Percentiles rank a stretch among this genome's conserved stretches.
Evolutionary conservation across 2,329 filamentous ascomycete species (phyloP).

Genomic region (Ciborinia camelliae): DNA sequence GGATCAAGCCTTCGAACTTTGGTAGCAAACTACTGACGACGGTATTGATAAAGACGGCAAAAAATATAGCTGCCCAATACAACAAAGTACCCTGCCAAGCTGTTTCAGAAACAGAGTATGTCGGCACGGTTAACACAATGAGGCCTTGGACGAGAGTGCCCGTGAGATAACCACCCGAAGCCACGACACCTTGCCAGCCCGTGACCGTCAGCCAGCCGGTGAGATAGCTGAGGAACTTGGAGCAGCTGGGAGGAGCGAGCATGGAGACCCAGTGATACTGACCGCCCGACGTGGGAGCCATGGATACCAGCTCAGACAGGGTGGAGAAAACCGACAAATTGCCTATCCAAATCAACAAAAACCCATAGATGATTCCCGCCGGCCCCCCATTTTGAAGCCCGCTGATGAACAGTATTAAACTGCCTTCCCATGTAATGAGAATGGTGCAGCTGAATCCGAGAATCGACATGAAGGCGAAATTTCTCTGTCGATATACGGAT

Average conservation of each 20-base stretch:
- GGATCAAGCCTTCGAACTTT: constrained; percentile 42
- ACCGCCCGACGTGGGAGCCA: constrained; percentile 53
- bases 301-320: constrained; percentile 6
- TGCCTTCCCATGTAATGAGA: constrained; percentile 43
- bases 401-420: background rate
- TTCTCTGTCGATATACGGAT: too few species aligned
- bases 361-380: constrained; percentile 42
- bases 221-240: constrained; percentile 53
- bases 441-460: constrained; percentile 43
- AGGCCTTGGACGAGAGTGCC: constrained; percentile 7
- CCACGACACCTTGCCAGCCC: constrained; percentile 11
- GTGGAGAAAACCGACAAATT: constrained; percentile 24
- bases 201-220: constrained; percentile 20
- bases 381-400: constrained; percentile 17
- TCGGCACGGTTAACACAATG: background rate
- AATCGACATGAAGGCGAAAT: constrained; percentile 42
- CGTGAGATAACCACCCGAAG: constrained; percentile 6
- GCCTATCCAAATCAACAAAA: constrained; percentile 36
- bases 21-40: constrained; percentile 40
- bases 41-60: constrained; percentile 43
- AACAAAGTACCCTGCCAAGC: constrained; percentile 13
- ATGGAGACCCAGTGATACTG: constrained; percentile 57
- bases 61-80: constrained; percentile 11
- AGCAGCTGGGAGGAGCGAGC: constrained; percentile 45
- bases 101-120: background rate